Evolutionary conservation across 306 rosid genomes (phyloP), one percentile per base, ranked within the genome.

Genomic region (Cucurbita pepo): DNA sequence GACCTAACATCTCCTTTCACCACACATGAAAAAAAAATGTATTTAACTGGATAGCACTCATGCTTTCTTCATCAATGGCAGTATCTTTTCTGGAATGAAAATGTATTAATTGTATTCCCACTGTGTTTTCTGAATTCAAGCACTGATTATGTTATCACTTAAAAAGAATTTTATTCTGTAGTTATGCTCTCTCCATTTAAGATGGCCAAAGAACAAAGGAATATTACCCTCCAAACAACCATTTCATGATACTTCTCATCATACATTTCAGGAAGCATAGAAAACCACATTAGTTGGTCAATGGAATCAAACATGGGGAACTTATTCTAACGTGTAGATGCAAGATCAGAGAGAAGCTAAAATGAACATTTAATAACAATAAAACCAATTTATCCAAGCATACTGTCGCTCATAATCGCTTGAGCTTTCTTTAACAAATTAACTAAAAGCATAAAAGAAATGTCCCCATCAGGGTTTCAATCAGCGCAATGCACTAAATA

Each of bases 381-480:
- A 1, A 37, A 3, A 59, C 7, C 56, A 83, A 47, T 11, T 44
- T 12, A 16, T 37, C 5, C 50, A 37, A 83, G 56, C 78, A 84
- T 81, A 85, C 77, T 73, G 45, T 44, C 56, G 56, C 54, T 56
- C 44, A 78, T 55, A 78, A 78, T 66, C 54, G 62, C 57, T 45
- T n/a, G 21, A 71, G 59, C 60, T 75, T 74, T 74, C n/a, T 36
- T 16, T 15, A 8, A 50, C 73, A 67, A 67, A 67, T 67, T 25
- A 67, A 71, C 60, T 40, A 60, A 53, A 80, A 50, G 81, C 74
- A 75, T 73, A 75, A 75, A 79, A 79, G 82, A 75, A 57, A n/a
- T 72, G 90, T 87, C 90, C 77, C 83, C 59, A 77, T 88, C 89
- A 84, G 80, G 86, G 85, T 82, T 86, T 82, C 76, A 74, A 84